Evolutionary conservation across 805 yeast genomes (phyloP).

Genomic region (Jamesozyma spencerorum): DNA sequence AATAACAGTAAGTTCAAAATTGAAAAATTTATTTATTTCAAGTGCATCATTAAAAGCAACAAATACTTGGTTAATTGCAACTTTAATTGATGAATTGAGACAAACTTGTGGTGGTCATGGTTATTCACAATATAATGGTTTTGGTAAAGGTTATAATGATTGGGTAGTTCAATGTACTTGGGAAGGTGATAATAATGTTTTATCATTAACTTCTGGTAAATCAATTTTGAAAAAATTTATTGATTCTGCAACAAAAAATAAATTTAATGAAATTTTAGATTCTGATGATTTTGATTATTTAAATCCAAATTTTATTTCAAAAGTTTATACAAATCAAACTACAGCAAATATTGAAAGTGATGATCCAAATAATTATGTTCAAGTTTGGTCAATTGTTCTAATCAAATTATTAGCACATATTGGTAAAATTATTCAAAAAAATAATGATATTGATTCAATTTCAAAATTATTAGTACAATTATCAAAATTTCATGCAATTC

Average conservation of each 20-base stretch:
- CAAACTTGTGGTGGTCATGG: slow-evolving; percentile 97
- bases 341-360: slow-evolving; percentile 26
- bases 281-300: slow-evolving; percentile 23
- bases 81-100: slow-evolving; percentile 77
- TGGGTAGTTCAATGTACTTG: slow-evolving; percentile 98
- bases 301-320: slow-evolving; percentile 21
- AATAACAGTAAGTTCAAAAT: slow-evolving; percentile 34
- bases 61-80: slow-evolving; percentile 76
- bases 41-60: slow-evolving; percentile 87
- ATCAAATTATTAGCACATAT: slow-evolving; percentile 23
- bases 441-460: slow-evolving; percentile 28
- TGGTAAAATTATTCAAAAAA: slow-evolving; percentile 20
- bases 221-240: slow-evolving; percentile 41
- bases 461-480: slow-evolving; percentile 33
- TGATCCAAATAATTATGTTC: slow-evolving; percentile 26
- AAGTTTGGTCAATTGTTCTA: slow-evolving; percentile 27
- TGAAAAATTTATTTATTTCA: slow-evolving; percentile 72
- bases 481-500: slow-evolving; percentile 35
- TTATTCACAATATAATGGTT: slow-evolving; percentile 84
- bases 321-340: slow-evolving; percentile 16
- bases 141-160: slow-evolving; percentile 80
- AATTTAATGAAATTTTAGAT: slow-evolving; percentile 28
- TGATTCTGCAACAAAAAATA: slow-evolving; percentile 31
- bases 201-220: slow-evolving; percentile 78
- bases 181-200: slow-evolving; percentile 93